phyloP scores from a whole-genome alignment of 306 rosid species.

The Hylodesmum podocarpum region DNA sequence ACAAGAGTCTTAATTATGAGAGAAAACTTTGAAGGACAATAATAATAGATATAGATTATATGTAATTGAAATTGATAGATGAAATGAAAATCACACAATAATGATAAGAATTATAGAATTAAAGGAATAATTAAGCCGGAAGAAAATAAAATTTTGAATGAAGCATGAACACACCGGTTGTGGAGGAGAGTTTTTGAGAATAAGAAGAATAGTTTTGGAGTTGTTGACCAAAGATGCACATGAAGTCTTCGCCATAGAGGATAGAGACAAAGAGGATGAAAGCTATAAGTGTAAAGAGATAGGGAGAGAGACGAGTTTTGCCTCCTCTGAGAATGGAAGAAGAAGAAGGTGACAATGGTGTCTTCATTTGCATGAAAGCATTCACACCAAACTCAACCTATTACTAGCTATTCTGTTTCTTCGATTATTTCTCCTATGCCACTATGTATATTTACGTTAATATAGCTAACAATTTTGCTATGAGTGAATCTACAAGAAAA shows the following conservation, averaged over 20 bases:
- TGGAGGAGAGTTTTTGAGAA: constrained; percentile 25
- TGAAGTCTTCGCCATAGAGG: constrained; percentile 70
- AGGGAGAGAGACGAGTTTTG: constrained; percentile 71
- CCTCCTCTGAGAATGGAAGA: constrained; percentile 49
- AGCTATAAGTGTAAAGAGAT: constrained; percentile 61
- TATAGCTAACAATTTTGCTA: constrained; percentile 1
- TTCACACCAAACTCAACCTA: constrained; percentile 18
- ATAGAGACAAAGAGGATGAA: constrained; percentile 74
- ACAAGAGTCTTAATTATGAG: no score
- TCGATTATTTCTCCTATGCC: not conserved
- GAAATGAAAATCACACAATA: no score
- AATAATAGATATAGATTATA: no score
- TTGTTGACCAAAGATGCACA: constrained; percentile 64
- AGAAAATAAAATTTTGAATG: no score
- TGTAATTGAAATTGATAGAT: no score
- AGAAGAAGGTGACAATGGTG: constrained; percentile 47
- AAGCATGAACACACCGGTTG: constrained; percentile 49
- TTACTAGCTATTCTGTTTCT: not conserved
- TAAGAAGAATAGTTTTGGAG: constrained; percentile 48
- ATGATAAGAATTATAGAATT: no score
- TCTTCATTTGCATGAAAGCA: constrained; percentile 56
- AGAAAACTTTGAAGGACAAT: no score
- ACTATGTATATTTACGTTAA: not conserved
- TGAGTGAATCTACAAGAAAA: not conserved
- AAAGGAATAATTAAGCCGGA: no score